Percentiles rank a stretch among this genome's conserved stretches.
phyloP scores from a whole-genome alignment of 2,329 filamentous ascomycete species.

The Colletotrichum tofieldiae region DNA sequence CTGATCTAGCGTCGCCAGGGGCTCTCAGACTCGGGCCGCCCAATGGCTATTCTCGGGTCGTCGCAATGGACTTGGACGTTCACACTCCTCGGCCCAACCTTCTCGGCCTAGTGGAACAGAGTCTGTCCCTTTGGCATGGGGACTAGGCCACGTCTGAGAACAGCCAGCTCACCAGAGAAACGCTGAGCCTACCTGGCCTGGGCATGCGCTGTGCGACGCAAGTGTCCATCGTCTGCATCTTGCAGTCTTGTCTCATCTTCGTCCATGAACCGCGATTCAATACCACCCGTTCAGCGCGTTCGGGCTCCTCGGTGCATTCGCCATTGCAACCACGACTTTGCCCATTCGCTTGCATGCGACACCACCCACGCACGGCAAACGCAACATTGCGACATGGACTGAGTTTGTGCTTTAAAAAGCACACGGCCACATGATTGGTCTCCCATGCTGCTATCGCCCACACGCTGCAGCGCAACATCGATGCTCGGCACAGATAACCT shows the following conservation, averaged over 20 bases:
- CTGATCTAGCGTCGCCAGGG: constrained; percentile 23
- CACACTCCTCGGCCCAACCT: constrained; percentile 5
- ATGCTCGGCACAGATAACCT: constrained; percentile 31
- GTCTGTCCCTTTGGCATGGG: not conserved
- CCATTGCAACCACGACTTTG: constrained; percentile 13
- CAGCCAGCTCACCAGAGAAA: not conserved
- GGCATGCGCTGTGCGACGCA: not conserved
- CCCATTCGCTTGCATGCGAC: constrained; percentile 24
- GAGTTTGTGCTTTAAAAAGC: constrained; percentile 25
- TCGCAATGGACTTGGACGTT: not conserved
- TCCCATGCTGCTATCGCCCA: constrained; percentile 1
- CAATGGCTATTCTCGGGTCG: constrained; percentile 6
- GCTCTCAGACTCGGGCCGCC: not conserved
- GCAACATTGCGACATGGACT: constrained; percentile 12
- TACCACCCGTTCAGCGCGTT: not conserved
- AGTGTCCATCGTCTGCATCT: not conserved
- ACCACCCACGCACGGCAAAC: constrained; percentile 3
- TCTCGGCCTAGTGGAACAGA: not conserved
- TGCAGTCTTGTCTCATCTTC: constrained; percentile 16
- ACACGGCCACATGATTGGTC: constrained; percentile 3
- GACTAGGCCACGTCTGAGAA: constrained; percentile 1
- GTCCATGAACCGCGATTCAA: not conserved
- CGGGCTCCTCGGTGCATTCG: constrained; percentile 24
- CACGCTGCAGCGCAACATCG: constrained; percentile 7
- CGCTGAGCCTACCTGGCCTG: not conserved